Evolutionary conservation across 148 eudicot genomes (phyloP).

Genomic region (Fagopyrum tataricum): DNA sequence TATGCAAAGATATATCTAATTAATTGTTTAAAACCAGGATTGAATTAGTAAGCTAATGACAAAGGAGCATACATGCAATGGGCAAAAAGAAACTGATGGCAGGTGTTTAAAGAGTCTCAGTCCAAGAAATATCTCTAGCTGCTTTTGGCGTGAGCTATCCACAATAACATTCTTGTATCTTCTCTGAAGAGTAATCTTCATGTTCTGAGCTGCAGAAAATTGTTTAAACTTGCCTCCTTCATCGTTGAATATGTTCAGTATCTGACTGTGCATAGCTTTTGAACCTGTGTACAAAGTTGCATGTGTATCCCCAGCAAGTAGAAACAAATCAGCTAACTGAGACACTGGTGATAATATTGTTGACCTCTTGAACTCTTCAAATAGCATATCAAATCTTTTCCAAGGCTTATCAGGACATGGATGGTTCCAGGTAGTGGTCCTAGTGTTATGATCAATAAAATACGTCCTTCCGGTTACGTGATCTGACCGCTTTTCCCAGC

Average conservation of each 20-base stretch:
- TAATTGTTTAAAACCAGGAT: neutral
- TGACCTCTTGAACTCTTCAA: conserved; percentile 92
- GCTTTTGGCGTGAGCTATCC: conserved; percentile 96
- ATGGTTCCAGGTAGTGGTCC: conserved; percentile 97
- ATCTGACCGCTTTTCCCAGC: conserved; percentile 98
- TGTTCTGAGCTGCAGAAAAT: conserved; percentile 94
- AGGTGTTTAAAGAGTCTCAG: conserved; percentile 86
- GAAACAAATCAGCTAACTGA: conserved; percentile 79
- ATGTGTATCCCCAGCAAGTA: conserved; percentile 91
- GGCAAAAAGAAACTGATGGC: conserved; percentile 62
- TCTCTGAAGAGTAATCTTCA: conserved; percentile 86
- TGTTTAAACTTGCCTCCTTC: conserved; percentile 91
- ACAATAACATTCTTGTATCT: conserved; percentile 89
- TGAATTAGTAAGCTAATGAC: neutral
- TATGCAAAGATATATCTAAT: neutral
- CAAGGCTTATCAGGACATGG: conserved; percentile 99
- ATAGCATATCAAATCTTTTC: conserved; percentile 97
- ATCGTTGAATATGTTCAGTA: conserved; percentile 82
- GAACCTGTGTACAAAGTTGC: conserved; percentile 98
- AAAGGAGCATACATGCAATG: conserved; percentile 55
- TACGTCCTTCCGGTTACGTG: conserved; percentile 91
- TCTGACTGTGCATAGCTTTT: conserved; percentile 99
- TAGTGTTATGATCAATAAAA: conserved; percentile 93
- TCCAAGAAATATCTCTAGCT: conserved; percentile 90
- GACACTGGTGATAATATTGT: conserved; percentile 81